phyloP scores from a whole-genome alignment of 163 green algal genomes.

The Chlorella variabilis region DNA sequence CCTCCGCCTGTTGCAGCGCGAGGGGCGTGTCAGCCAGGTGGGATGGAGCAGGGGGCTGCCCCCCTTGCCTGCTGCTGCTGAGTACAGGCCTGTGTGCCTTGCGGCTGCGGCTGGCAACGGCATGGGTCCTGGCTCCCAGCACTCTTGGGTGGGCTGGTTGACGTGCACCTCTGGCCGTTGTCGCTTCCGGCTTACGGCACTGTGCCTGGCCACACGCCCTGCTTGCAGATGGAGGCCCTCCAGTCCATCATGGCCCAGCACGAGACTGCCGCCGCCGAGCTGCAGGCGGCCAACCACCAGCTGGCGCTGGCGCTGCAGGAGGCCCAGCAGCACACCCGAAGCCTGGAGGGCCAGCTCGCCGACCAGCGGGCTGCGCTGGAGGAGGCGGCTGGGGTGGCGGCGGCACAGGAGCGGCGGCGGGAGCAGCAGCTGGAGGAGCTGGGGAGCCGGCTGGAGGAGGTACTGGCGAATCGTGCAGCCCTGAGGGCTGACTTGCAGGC shows the following conservation, averaged over 20 bases:
- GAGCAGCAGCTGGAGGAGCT: slow-evolving; percentile 13
- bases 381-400: neutral
- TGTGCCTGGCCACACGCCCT: neutral
- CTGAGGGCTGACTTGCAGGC: slow-evolving; percentile 9
- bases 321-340: neutral
- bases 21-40: slow-evolving; percentile 15
- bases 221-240: neutral
- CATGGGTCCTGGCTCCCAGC: no score
- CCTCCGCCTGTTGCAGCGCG: neutral
- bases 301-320: slow-evolving; percentile 23
- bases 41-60: neutral
- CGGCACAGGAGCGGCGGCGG: slow-evolving; percentile 18
- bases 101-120: no score
- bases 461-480: neutral
- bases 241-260: neutral
- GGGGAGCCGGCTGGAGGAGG: neutral
- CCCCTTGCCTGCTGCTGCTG: no score
- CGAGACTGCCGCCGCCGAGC: neutral
- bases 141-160: no score
- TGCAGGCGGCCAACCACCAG: slow-evolving; percentile 18
- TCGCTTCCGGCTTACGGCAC: no score
- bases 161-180: no score
- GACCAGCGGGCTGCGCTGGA: neutral
- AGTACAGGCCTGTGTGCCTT: no score
- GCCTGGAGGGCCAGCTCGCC: slow-evolving; percentile 6